phyloP scores from a whole-genome alignment of 2,329 filamentous ascomycete species.

The Fonsecaea erecta region DNA sequence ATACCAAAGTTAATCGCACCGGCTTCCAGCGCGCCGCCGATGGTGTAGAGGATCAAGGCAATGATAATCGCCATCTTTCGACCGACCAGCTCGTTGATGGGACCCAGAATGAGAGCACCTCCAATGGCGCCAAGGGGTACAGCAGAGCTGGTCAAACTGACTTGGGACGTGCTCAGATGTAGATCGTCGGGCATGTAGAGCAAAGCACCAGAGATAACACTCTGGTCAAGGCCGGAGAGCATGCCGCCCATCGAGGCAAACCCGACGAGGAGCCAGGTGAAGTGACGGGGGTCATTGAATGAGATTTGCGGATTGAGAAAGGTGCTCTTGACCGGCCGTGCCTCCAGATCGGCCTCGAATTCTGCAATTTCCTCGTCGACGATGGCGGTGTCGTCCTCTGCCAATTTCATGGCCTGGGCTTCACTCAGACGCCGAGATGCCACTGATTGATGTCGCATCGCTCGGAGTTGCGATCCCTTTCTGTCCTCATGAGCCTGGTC shows the following conservation, averaged over 20 bases:
- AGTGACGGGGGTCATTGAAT: conserved; percentile 66
- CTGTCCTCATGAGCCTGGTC: not conserved
- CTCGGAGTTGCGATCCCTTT: not conserved
- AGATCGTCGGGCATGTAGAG: conserved; percentile 67
- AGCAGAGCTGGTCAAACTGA: conserved; percentile 69
- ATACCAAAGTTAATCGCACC: conserved; percentile 71
- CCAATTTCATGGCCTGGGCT: conserved; percentile 35
- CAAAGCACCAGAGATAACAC: conserved; percentile 72
- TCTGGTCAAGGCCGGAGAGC: conserved; percentile 73
- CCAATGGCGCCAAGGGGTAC: conserved; percentile 75
- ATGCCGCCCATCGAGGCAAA: conserved; percentile 78
- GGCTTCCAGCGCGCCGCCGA: conserved; percentile 70
- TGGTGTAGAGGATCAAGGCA: conserved; percentile 70
- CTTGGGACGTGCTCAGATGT: conserved; percentile 59
- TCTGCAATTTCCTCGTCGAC: conserved; percentile 43
- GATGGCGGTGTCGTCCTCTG: conserved; percentile 30
- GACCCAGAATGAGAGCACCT: conserved; percentile 69
- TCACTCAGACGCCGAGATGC: conserved; percentile 33
- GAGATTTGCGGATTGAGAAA: conserved; percentile 50
- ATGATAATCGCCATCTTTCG: conserved; percentile 71
- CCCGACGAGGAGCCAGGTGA: conserved; percentile 69
- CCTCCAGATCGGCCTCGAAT: conserved; percentile 41
- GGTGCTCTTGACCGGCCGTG: conserved; percentile 31
- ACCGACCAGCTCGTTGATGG: conserved; percentile 70
- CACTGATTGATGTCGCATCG: conserved; percentile 16